Conservation (phyloP, 2,329 filamentous ascomycete species). For the Colletotrichum tanaceti region DNA sequence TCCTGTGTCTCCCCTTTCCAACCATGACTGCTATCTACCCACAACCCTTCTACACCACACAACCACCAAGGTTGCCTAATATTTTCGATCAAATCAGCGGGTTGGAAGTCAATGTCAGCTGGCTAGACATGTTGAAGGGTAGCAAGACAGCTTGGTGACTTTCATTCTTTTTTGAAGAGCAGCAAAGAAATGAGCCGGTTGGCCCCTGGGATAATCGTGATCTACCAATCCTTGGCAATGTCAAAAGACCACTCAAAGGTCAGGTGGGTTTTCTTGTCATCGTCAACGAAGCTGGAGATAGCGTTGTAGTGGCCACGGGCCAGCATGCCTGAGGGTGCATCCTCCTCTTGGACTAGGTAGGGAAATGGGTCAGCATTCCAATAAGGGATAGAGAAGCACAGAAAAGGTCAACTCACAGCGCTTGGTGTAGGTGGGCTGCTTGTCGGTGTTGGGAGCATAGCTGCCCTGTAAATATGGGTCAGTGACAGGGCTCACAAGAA, state of each 20-base stretch:
- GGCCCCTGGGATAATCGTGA: neutral
- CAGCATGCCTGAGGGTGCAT: slow-evolving; percentile 91
- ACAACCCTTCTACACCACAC: neutral
- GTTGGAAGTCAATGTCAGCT: neutral
- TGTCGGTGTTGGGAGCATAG: slow-evolving; percentile 91
- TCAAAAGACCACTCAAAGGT: slow-evolving; percentile 97
- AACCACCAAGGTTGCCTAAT: neutral
- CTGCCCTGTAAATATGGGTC: slow-evolving; percentile 72
- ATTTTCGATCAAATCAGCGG: neutral
- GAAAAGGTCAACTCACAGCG: slow-evolving; percentile 75
- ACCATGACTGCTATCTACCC: neutral
- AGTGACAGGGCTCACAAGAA: slow-evolving; percentile 42
- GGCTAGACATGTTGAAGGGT: neutral
- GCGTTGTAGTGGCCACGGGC: slow-evolving; percentile 92
- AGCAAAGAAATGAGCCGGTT: neutral
- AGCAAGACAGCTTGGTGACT: neutral
- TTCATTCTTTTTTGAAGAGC: neutral
- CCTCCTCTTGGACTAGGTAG: slow-evolving; percentile 89
- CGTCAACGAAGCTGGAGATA: slow-evolving; percentile 90
- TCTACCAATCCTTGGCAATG: slow-evolving; percentile 94
- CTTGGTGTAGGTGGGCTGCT: slow-evolving; percentile 88
- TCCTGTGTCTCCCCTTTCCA: slow-evolving; percentile 10
- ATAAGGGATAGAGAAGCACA: slow-evolving; percentile 1
- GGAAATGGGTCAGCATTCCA: slow-evolving; percentile 29
- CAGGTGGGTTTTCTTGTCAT: slow-evolving; percentile 91